Evolutionary conservation across 2,329 filamentous ascomycete species (phyloP), one percentile per base, ranked within the genome.

Genomic region (Thermoascus crustaceus): DNA sequence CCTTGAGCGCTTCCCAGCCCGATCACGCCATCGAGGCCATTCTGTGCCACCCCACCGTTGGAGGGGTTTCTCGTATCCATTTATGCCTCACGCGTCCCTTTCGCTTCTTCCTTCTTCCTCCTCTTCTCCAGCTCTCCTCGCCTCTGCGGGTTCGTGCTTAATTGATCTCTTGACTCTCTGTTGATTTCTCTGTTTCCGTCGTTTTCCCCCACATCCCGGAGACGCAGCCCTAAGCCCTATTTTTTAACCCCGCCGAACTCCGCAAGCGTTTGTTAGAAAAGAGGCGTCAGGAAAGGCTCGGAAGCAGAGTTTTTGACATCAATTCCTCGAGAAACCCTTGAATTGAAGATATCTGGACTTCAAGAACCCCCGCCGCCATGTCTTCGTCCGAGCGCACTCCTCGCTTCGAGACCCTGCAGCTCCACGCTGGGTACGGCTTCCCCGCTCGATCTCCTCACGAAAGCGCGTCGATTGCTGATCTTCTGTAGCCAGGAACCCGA

Each of bases 361-460:
- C 34, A 40, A 33, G 29, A 27, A n/a, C 24, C 13, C 11, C 6
- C 7, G 5, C 22, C 19, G 50, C 32, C 34, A 65, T 65, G 61
- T 50, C 60, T 16, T 45, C 52, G 16, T 47, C 55, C 36, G 50
- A 60, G 39, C 52, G 51, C 34, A 44, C 49, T 14, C 59, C 54
- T 44, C 75, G 80, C 61, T 91, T 91, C 51, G 85, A 89, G 70
- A 91, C 85, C 41, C 73, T 89, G 45, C 85, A 89, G 70, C 75
- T 91, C 47, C 85, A 91, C 61, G 85, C 84, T 57, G 85, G 85
- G 80, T 85, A 76, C 23, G 8, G 24, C 38, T 22, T 23, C 29
- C 34, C 36, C 23, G 30, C 30, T 32, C 29, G 17, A 19, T 20
- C n/a, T n/a, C n/a, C n/a, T n/a, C n/a, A n/a, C n/a, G n/a, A n/a